Evolutionary conservation across 208 protist species (phyloP).

Genomic region (Trypanosoma boissoni): DNA sequence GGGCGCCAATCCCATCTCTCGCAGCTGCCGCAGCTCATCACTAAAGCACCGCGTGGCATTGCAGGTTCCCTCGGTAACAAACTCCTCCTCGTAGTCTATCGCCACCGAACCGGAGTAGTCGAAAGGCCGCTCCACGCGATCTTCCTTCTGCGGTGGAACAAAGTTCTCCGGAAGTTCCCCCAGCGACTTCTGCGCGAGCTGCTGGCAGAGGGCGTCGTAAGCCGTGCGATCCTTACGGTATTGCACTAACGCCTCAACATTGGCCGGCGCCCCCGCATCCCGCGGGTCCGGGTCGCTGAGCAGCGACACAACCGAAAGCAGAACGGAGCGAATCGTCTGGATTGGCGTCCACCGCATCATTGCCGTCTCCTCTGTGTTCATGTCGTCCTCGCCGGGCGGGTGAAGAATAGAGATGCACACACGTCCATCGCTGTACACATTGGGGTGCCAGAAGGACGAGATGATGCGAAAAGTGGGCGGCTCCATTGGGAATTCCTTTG

Average conservation of each 20-base stretch:
- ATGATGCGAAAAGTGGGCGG: constrained; percentile 94
- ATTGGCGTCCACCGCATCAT: constrained; percentile 97
- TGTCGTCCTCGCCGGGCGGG: constrained; percentile 95
- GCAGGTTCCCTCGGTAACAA: constrained; percentile 1
- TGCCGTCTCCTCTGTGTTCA: constrained; percentile 83
- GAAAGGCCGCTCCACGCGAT: constrained; percentile 37
- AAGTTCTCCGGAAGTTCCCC: constrained; percentile 85
- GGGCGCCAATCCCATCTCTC: constrained; percentile 59
- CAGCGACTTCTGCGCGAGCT: constrained; percentile 88
- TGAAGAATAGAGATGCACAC: constrained; percentile 99
- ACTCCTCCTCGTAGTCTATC: constrained; percentile 27
- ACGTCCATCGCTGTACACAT: constrained; percentile 93
- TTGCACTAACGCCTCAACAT: constrained; percentile 92
- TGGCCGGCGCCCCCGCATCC: constrained; percentile 92
- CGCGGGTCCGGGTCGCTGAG: constrained; percentile 93
- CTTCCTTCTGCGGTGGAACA: constrained; percentile 64
- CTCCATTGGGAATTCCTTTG: constrained; percentile 95
- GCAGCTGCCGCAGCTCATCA: constrained; percentile 72
- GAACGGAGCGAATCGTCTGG: constrained; percentile 93
- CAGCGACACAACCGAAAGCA: constrained; percentile 94
- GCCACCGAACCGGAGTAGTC: constrained; percentile 24
- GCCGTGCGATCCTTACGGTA: constrained; percentile 69
- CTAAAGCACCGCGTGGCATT: constrained; percentile 10
- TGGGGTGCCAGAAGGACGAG: constrained; percentile 98
- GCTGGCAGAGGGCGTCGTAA: constrained; percentile 59